These are phyloP conservation scores for Pichia sp. DNA, from an alignment of 1,139 yeast species.

Conservation along the genomic window DNA sequence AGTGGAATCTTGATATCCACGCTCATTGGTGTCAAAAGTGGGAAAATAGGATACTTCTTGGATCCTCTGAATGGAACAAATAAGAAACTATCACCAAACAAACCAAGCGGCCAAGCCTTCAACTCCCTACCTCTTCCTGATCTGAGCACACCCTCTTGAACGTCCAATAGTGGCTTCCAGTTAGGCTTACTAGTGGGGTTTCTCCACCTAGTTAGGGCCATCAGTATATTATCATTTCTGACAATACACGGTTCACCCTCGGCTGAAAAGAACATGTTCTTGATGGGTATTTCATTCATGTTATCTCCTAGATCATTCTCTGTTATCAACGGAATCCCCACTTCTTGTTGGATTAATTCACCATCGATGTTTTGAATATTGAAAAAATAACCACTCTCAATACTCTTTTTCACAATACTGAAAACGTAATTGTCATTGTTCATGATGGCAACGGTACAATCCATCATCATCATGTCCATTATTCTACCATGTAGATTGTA, in stretches of 20 bases:
- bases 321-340: constrained; percentile 27
- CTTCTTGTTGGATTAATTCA: constrained; percentile 31
- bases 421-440: constrained; percentile 41
- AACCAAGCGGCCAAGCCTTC: constrained; percentile 83
- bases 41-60: constrained; percentile 50
- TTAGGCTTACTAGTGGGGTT: constrained; percentile 56
- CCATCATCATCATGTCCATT: constrained; percentile 40
- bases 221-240: constrained; percentile 66
- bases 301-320: constrained; percentile 24
- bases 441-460: constrained; percentile 51
- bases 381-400: constrained; percentile 28
- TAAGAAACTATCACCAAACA: constrained; percentile 57
- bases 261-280: constrained; percentile 73
- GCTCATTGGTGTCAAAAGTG: constrained; percentile 79
- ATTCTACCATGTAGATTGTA: constrained; percentile 54
- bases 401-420: constrained; percentile 34
- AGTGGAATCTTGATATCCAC: constrained; percentile 65
- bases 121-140: constrained; percentile 37
- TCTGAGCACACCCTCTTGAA: constrained; percentile 49
- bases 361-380: constrained; percentile 33
- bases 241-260: constrained; percentile 87
- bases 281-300: constrained; percentile 29
- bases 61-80: constrained; percentile 68
- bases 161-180: constrained; percentile 85
- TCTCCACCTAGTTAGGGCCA: constrained; percentile 75